Conservation (phyloP, 345 rosid genomes). For the Pistacia atlantica region DNA sequence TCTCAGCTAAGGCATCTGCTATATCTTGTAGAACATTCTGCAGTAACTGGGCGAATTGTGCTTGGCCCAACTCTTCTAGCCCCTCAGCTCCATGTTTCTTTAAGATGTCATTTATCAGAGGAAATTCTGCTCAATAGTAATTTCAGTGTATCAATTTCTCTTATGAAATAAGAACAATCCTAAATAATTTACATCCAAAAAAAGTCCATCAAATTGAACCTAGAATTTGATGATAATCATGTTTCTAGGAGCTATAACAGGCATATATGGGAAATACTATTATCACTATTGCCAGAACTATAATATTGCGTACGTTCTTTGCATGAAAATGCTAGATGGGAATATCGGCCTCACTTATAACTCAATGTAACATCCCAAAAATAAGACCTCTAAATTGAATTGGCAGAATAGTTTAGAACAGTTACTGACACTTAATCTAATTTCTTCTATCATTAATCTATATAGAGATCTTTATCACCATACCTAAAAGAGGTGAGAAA, state of each 20-base stretch:
- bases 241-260: neutral
- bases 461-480: neutral
- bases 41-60: constrained; percentile 82
- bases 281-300: neutral
- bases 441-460: neutral
- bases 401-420: neutral
- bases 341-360: neutral
- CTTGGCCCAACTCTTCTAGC: constrained; percentile 74
- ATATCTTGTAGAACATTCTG: constrained; percentile 78
- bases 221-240: neutral
- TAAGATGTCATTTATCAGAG: constrained; percentile 62
- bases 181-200: neutral
- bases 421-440: neutral
- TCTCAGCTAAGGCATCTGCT: constrained; percentile 57
- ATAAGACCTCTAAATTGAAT: no score
- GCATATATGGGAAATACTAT: neutral
- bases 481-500: neutral
- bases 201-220: constrained; percentile 40
- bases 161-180: neutral
- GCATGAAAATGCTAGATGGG: neutral
- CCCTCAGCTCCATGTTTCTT: constrained; percentile 79
- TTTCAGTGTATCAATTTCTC: constrained; percentile 3
- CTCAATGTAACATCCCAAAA: neutral
- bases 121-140: constrained; percentile 56
- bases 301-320: neutral